Percentiles rank a stretch among this genome's conserved stretches.
Conservation (phyloP, 169 alveolate genomes). For the Eimeria tenella region DNA sequence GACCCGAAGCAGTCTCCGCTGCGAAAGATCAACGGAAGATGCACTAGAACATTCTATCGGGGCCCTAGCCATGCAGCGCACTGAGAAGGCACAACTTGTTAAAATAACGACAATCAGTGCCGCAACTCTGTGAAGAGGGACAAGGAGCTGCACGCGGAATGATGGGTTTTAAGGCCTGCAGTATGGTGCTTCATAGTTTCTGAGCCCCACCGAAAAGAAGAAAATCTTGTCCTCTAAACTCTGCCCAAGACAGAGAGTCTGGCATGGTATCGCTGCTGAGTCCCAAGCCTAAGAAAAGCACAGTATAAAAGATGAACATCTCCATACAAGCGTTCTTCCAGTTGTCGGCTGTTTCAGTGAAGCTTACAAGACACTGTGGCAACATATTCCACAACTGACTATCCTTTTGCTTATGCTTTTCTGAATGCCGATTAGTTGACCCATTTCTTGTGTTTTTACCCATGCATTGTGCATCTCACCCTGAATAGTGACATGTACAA, state of each 20-base stretch:
- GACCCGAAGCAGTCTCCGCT: conserved; percentile 31
- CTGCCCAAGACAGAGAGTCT: conserved; percentile 63
- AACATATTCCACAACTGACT: too few species aligned
- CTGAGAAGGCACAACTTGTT: not conserved
- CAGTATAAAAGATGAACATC: not conserved
- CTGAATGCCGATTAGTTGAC: too few species aligned
- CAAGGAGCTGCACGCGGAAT: too few species aligned
- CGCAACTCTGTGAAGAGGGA: too few species aligned
- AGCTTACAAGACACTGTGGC: too few species aligned
- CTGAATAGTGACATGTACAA: conserved; percentile 45
- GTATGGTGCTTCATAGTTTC: not conserved
- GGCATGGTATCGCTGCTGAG: conserved; percentile 28
- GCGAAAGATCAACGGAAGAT: not conserved
- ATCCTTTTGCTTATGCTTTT: too few species aligned
- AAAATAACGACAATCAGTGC: not conserved
- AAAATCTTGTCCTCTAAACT: conserved; percentile 56
- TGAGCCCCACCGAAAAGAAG: conserved; percentile 35
- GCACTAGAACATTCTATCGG: too few species aligned
- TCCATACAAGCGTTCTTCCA: too few species aligned
- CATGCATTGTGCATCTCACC: not conserved
- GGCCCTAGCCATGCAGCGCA: too few species aligned
- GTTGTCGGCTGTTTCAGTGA: too few species aligned
- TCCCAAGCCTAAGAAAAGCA: not conserved
- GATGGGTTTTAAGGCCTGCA: too few species aligned
- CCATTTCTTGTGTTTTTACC: not conserved